Base-by-base conservation (phyloP, 164 flowering plant species). In the Sextonia rubra region DNA sequence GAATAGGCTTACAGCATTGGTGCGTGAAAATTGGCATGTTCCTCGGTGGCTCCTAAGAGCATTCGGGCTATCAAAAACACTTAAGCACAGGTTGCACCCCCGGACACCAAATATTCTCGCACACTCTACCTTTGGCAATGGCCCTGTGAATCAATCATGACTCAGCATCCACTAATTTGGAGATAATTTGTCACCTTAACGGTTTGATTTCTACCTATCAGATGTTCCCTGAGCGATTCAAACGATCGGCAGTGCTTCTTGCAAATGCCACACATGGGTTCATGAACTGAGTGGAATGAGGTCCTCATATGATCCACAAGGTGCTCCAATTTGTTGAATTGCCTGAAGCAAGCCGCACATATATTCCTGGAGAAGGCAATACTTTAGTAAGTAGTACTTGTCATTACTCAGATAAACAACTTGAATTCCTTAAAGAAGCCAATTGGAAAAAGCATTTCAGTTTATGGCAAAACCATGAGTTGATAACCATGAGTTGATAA, bases 241-340 rank as follows among this genome's bases (percentile, higher is more conserved):
- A 89, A 87, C 23, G 91, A 94, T 18, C 95, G 77, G 81, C 91
- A 94, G 67, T 87, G 97, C 76, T 94, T 94, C 70, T 77, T 80
- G 71, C 99, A 94, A 23, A 92, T 79, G 20, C 92, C 95, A 82
- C 99, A 94, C 48, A 64, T 82, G 69, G 99, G 99, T 68, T 94
- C 97, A 76, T 94, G 99, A 71, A 76, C 90, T 4, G 99, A 94
- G 77, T 94, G 97, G 71, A 80, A 90, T 1, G 99, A 92, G 12
- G 56, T 77, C 73, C 85, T 90, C 93, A 91, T 91, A 84, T 94
- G 99, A 61, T 94, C 99, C 75, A 94, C 95, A 5, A 94, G 91
- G 78, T 91, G 97, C 74, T 91, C 97, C 87, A 79, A 73, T 71
- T 64, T 89, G 80, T 90, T 92, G 84, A 88, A 94, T 70, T 94